Conservation (phyloP, 306 rosid genomes). For the Sechiopsis laciniata region DNA sequence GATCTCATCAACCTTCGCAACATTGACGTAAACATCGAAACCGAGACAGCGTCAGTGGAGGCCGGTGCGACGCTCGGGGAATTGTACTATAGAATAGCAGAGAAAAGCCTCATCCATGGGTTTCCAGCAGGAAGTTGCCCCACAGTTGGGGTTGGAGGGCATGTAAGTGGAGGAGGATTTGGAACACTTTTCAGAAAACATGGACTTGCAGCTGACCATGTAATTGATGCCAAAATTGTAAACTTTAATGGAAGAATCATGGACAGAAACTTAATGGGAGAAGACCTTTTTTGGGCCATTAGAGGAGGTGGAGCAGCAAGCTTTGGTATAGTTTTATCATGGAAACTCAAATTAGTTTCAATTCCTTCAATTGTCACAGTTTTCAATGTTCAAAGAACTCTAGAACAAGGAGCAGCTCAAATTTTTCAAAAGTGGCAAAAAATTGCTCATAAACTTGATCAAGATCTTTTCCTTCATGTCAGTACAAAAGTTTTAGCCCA, state of each 20-base stretch:
- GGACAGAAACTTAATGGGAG: conserved; percentile 59
- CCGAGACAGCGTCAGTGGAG: conserved; percentile 17
- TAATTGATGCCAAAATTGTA: conserved; percentile 47
- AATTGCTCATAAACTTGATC: conserved; percentile 41
- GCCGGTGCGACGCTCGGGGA: conserved; percentile 32
- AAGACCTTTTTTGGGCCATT: conserved; percentile 66
- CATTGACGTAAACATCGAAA: conserved; percentile 17
- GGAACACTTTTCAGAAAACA: conserved; percentile 42
- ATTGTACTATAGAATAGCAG: conserved; percentile 27
- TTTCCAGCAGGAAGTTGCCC: conserved; percentile 36
- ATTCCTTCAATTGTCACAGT: conserved; percentile 51
- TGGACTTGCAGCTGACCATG: conserved; percentile 63
- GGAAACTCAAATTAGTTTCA: conserved; percentile 57
- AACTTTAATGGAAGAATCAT: conserved; percentile 46
- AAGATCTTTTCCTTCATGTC: conserved; percentile 35
- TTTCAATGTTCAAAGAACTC: conserved; percentile 35
- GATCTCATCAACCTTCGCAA: conserved; percentile 30
- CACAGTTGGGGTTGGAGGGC: conserved; percentile 31
- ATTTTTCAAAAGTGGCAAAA: conserved; percentile 55
- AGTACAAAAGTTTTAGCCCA: conserved; percentile 22
- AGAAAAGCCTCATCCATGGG: conserved; percentile 27
- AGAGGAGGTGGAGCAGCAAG: conserved; percentile 70
- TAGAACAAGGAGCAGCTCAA: conserved; percentile 43
- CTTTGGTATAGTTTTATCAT: conserved; percentile 53
- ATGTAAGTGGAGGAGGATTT: conserved; percentile 26